Evolutionary conservation across 225 moss, liverwort and hornwort species (phyloP), one percentile per base, ranked within the genome.

Genomic region (Rhytidiadelphus loreus): DNA sequence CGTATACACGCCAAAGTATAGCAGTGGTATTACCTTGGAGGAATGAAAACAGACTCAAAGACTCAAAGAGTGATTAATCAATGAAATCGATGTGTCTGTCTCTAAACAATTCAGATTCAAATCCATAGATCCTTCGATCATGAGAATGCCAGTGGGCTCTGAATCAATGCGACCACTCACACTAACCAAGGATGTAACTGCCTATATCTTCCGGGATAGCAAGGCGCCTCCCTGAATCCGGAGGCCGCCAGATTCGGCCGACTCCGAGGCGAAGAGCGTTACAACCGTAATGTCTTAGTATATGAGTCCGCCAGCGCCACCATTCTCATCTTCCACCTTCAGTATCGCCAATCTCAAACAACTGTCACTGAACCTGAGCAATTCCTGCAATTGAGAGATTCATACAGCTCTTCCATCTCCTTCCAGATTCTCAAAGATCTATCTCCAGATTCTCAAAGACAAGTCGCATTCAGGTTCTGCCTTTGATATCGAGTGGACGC

Each of bases 211-310:
- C 72, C 66, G 7, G 58, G 46, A 58, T 59, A 39, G 62, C 58
- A 70, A 46, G 35, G 77, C 88, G 77, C 86, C 88, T 85, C 86
- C 69, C 60, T 37, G 85, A 60, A 88, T 88, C 82, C 68, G 68
- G 77, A 68, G 55, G 75, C 75, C 85, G 75, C 48, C 88, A 88
- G 90, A 90, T 75, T 85, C 90, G 33, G 88, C 88, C 57, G 88
- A 75, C 59, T 66, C 41, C 65, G 75, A 55, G 32, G 69, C 50
- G 55, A 70, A 69, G 86, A 88, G 86, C 86, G 88, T 82, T 88
- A 77, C 86, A 91, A 88, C 88, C 41, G 82, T 44, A 82, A 86
- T 82, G 62, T 68, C 91, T 23, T 68, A 24, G 55, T 33, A 35
- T 39, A 32, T 11, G 68, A 90, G 48, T 74, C 81, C 43, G 44